Evolutionary conservation across 1,284 basidiomycete species (phyloP).

Genomic region (Naganishia cerealis): DNA sequence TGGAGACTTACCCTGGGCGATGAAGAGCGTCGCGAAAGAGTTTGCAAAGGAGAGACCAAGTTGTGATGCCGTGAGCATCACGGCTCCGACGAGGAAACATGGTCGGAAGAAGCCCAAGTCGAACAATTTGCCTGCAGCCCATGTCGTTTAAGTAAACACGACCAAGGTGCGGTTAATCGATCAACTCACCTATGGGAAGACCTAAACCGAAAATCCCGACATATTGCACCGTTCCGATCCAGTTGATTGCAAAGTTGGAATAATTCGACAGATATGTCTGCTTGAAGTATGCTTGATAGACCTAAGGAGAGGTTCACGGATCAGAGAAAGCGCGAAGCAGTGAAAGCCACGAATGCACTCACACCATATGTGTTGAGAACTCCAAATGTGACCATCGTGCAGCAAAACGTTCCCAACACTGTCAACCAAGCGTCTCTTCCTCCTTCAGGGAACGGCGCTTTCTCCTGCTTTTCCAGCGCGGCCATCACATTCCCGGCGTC

Average conservation of each 20-base stretch:
- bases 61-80: constrained; percentile 16
- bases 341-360: neutral
- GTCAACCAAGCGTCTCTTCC: constrained; percentile 21
- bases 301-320: neutral
- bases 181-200: constrained; percentile 12
- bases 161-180: neutral
- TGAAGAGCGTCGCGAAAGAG: constrained; percentile 19
- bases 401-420: constrained; percentile 22
- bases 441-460: constrained; percentile 23
- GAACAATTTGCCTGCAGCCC: constrained; percentile 17
- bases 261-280: constrained; percentile 16
- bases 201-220: constrained; percentile 25
- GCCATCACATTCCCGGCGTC: constrained; percentile 25
- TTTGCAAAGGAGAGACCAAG: constrained; percentile 22
- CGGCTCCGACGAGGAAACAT: constrained; percentile 14
- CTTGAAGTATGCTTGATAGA: constrained; percentile 26
- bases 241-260: constrained; percentile 24
- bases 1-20: constrained; percentile 12
- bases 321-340: neutral
- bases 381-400: constrained; percentile 26
- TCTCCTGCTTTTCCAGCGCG: constrained; percentile 26
- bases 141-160: neutral
- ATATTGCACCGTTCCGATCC: constrained; percentile 27
- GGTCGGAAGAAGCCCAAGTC: constrained; percentile 27
- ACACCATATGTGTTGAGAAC: constrained; percentile 27